These are phyloP conservation scores for Trichoderma atrobrunneum DNA, from an alignment of 2,329 filamentous ascomycete species.

Conservation along the genomic window DNA sequence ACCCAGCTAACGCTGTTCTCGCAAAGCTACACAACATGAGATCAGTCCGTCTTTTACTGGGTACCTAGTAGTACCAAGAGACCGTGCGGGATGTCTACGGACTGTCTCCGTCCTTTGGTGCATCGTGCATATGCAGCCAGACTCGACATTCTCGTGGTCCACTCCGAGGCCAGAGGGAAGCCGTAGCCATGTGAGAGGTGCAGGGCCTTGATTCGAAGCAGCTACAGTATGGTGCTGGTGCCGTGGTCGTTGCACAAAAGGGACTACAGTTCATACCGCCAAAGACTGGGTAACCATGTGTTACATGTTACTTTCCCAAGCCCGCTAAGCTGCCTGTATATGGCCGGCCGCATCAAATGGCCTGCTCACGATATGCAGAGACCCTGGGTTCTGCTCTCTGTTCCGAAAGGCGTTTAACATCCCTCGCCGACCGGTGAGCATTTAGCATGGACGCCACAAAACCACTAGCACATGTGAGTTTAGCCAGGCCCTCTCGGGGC, in stretches of 20 bases:
- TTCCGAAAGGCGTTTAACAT: neutral
- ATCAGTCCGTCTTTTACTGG: neutral
- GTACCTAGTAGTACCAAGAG: neutral
- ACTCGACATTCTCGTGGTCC: slow-evolving; percentile 7
- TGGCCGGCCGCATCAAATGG: neutral
- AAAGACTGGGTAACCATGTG: neutral
- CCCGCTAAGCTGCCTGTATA: neutral
- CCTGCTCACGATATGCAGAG: neutral
- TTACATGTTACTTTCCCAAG: neutral
- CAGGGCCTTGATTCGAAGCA: neutral
- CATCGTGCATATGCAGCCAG: neutral
- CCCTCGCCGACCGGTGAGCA: slow-evolving; percentile 15
- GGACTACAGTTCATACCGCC: neutral
- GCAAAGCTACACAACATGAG: neutral
- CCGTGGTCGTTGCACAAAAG: neutral
- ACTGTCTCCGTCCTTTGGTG: neutral
- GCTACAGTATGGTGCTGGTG: neutral
- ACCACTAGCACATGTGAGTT: slow-evolving; percentile 6
- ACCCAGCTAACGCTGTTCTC: neutral
- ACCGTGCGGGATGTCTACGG: neutral
- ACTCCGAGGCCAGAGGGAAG: neutral
- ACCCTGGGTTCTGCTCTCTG: neutral
- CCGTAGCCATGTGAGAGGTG: neutral
- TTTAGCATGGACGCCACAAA: slow-evolving; percentile 17
- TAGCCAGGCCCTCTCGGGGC: neutral